These are phyloP conservation scores for Phyllosticta citriasiana DNA, from an alignment of 2,329 filamentous ascomycete species.

Conservation along the genomic window DNA sequence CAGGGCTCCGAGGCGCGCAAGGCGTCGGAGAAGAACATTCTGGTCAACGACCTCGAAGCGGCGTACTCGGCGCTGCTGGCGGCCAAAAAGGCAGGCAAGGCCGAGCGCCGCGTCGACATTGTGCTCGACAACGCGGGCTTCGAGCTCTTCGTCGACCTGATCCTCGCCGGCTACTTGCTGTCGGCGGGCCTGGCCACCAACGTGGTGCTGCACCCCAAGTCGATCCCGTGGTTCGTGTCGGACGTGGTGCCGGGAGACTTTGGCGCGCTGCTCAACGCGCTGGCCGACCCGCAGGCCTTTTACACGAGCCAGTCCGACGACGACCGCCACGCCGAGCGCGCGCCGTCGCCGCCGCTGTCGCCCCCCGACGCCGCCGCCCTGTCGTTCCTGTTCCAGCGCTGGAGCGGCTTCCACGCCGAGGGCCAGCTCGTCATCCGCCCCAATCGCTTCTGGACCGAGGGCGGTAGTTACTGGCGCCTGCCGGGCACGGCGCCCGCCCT, in stretches of 20 bases:
- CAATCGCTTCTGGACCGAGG: conserved; percentile 84
- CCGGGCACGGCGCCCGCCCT: conserved; percentile 58
- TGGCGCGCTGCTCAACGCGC: conserved; percentile 63
- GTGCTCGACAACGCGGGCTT: conserved; percentile 97
- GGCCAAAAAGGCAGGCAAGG: conserved; percentile 52
- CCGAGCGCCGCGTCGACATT: conserved; percentile 75
- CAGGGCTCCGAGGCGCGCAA: conserved; percentile 84
- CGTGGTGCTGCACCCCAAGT: conserved; percentile 85
- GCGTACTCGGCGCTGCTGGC: conserved; percentile 61
- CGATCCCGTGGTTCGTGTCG: conserved; percentile 96
- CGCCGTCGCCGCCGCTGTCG: conserved; percentile 48
- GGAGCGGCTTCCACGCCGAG: conserved; percentile 69
- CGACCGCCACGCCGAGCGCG: conserved; percentile 42
- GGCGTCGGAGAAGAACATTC: conserved; percentile 78
- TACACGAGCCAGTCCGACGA: conserved; percentile 69
- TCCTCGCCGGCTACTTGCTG: conserved; percentile 83
- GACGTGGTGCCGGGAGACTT: conserved; percentile 88
- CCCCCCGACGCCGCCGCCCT: conserved; percentile 59
- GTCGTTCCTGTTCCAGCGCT: conserved; percentile 69
- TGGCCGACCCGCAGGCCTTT: conserved; percentile 68
- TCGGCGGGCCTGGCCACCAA: conserved; percentile 75
- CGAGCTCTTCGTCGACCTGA: conserved; percentile 89
- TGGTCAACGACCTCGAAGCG: conserved; percentile 70
- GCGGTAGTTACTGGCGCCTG: conserved; percentile 80
- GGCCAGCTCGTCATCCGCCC: conserved; percentile 75